A percentile compares a stretch with the other conserved stretches of the same genome.
These are phyloP conservation scores for Cercospora berteroae DNA, from an alignment of 2,329 filamentous ascomycete genomes.

Conservation along the genomic window DNA sequence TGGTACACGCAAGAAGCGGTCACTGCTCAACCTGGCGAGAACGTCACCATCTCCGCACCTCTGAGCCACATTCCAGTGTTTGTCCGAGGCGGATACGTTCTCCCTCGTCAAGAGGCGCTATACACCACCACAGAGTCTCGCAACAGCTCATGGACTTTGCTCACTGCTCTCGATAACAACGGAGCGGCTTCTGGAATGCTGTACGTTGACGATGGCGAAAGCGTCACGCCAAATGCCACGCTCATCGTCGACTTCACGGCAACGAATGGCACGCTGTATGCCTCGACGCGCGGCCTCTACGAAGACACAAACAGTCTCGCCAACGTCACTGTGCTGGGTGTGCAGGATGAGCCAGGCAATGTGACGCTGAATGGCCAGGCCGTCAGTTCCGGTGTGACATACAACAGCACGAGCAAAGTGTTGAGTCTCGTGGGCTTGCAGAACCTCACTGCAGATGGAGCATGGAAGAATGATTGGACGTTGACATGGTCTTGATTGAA, in stretches of 20 bases:
- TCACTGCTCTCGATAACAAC: constrained; percentile 58
- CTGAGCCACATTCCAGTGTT: constrained; percentile 70
- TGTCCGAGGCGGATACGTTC: constrained; percentile 64
- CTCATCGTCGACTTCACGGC: constrained; percentile 52
- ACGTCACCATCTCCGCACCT: constrained; percentile 60
- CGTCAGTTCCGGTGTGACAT: constrained; percentile 44
- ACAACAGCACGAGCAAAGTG: constrained; percentile 50
- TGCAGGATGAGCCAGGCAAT: constrained; percentile 41
- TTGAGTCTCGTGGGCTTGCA: constrained; percentile 54
- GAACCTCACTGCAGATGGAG: constrained; percentile 50
- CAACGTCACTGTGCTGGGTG: constrained; percentile 63
- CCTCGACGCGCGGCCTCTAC: constrained; percentile 52
- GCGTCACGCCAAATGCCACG: constrained; percentile 55
- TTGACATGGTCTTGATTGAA: constrained; percentile 49
- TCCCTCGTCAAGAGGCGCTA: constrained; percentile 67
- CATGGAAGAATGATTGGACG: constrained; percentile 58
- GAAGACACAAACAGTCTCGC: constrained; percentile 57
- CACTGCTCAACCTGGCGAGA: constrained; percentile 51
- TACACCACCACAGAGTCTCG: constrained; percentile 65
- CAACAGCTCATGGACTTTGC: constrained; percentile 64
- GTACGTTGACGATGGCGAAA: constrained; percentile 75
- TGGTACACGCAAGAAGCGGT: constrained; percentile 69
- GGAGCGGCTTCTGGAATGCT: constrained; percentile 60
- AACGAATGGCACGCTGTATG: constrained; percentile 49
- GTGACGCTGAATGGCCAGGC: constrained; percentile 56